A percentile compares a stretch with the other conserved stretches of the same genome.
These are phyloP conservation scores for Aureobasidium sp. DNA, from an alignment of 2,329 filamentous ascomycete species.

Conservation along the genomic window DNA sequence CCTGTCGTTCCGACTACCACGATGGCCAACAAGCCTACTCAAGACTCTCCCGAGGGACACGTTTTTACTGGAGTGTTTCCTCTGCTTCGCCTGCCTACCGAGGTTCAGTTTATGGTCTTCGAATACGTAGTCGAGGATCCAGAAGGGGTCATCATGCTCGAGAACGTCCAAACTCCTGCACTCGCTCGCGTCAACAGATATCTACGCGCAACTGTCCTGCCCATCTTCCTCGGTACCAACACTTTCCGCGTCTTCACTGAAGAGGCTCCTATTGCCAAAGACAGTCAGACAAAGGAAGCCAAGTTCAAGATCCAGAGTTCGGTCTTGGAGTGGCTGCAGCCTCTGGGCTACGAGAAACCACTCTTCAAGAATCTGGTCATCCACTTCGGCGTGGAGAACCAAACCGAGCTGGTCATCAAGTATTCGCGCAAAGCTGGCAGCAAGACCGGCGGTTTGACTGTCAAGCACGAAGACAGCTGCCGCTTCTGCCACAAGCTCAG, in stretches of 20 bases:
- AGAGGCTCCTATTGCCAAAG: background rate
- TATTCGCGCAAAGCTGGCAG: background rate
- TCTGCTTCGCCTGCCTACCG: background rate
- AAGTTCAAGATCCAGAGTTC: background rate
- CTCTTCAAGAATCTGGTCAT: slow-evolving; percentile 6
- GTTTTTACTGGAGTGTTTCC: background rate
- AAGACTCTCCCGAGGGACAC: background rate
- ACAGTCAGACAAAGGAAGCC: background rate
- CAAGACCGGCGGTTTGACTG: background rate
- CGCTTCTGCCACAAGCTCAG: background rate
- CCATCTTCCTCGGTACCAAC: background rate
- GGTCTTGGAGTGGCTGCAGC: background rate
- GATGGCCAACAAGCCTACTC: background rate
- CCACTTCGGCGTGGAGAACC: background rate
- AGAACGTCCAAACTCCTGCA: background rate
- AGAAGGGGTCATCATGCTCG: background rate
- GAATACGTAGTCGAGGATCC: background rate
- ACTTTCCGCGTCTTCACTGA: slow-evolving; percentile 4
- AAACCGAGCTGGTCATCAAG: background rate
- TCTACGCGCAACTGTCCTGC: background rate
- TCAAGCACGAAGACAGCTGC: background rate
- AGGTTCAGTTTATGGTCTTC: slow-evolving; percentile 1
- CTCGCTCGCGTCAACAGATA: background rate
- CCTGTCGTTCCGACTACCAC: background rate
- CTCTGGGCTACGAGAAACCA: background rate